Percentiles rank a stretch among this genome's conserved stretches.
phyloP scores from a whole-genome alignment of 2,329 filamentous ascomycete genomes.

The Colletotrichum abscissum region DNA sequence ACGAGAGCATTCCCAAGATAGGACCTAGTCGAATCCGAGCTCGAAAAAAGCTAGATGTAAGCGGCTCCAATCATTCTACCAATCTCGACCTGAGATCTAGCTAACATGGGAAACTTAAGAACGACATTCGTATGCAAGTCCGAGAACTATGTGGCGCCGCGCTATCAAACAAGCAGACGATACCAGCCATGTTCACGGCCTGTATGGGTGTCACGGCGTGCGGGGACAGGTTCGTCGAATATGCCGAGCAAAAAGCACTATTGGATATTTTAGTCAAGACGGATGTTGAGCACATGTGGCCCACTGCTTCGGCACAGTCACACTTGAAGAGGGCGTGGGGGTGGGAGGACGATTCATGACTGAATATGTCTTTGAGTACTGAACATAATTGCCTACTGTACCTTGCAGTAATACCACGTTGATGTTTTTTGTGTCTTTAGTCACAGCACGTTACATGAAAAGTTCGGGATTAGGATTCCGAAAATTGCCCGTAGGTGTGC shows the following conservation, averaged over 20 bases:
- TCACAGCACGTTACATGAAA: too few species aligned
- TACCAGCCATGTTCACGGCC: slow-evolving; percentile 66
- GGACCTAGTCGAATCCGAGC: slow-evolving; percentile 49
- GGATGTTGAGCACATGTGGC: slow-evolving; percentile 61
- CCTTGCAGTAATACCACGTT: too few species aligned
- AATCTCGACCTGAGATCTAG: neutral
- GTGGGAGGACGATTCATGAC: slow-evolving; percentile 44
- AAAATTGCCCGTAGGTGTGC: too few species aligned
- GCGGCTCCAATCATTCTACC: slow-evolving; percentile 27
- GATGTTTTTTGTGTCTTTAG: too few species aligned
- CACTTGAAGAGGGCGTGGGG: slow-evolving; percentile 62
- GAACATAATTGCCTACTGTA: too few species aligned
- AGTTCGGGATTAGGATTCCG: too few species aligned
- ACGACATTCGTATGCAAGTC: slow-evolving; percentile 58
- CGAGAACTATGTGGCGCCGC: slow-evolving; percentile 69
- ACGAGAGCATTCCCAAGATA: slow-evolving; percentile 63
- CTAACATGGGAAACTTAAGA: slow-evolving; percentile 41
- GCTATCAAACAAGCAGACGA: slow-evolving; percentile 64
- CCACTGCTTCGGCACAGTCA: slow-evolving; percentile 58
- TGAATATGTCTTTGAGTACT: too few species aligned
- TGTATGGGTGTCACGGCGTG: slow-evolving; percentile 63
- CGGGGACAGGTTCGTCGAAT: slow-evolving; percentile 60
- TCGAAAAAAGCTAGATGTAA: slow-evolving; percentile 51
- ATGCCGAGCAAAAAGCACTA: slow-evolving; percentile 58
- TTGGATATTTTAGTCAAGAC: slow-evolving; percentile 58